phyloP scores from a whole-genome alignment of 768 basidiomycete genomes.

The Leccinum obscurum region DNA sequence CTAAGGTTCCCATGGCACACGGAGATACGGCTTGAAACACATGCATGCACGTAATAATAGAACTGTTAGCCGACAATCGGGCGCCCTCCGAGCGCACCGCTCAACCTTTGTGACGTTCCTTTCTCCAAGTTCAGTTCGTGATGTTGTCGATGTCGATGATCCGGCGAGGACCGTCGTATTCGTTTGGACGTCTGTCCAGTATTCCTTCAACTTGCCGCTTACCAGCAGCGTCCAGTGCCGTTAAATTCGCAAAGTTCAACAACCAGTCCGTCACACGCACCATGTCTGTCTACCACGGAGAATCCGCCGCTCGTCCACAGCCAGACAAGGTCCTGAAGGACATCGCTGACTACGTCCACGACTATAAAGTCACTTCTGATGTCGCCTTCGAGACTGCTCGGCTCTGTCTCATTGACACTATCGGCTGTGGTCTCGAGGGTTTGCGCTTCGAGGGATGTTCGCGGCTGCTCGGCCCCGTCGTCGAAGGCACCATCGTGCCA shows the following conservation, averaged over 20 bases:
- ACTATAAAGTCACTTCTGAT: conserved; percentile 76
- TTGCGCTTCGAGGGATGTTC: conserved; percentile 82
- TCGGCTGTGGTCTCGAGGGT: conserved; percentile 92
- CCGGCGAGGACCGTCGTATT: conserved; percentile 29
- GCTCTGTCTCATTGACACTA: conserved; percentile 90
- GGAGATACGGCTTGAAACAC: background rate
- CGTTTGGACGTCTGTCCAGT: conserved; percentile 19
- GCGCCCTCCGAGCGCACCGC: background rate
- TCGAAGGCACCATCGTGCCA: conserved; percentile 87
- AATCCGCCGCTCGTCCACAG: conserved; percentile 79
- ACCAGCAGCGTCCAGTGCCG: background rate
- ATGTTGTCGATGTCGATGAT: conserved; percentile 35
- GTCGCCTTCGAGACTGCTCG: conserved; percentile 89
- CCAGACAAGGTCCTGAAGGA: conserved; percentile 86
- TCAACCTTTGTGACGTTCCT: background rate
- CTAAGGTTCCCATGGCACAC: too few species aligned
- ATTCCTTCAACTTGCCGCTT: conserved; percentile 1
- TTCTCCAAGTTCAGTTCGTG: conserved; percentile 3
- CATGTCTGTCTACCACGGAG: conserved; percentile 65
- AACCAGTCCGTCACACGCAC: conserved; percentile 22
- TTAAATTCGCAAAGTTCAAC: background rate
- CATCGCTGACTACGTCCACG: conserved; percentile 92
- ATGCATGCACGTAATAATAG: background rate
- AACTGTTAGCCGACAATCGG: conserved; percentile 7
- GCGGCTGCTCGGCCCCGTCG: conserved; percentile 82